Evolutionary conservation across 139 green algal genomes (phyloP).

Genomic region (Gonium pectorale): DNA sequence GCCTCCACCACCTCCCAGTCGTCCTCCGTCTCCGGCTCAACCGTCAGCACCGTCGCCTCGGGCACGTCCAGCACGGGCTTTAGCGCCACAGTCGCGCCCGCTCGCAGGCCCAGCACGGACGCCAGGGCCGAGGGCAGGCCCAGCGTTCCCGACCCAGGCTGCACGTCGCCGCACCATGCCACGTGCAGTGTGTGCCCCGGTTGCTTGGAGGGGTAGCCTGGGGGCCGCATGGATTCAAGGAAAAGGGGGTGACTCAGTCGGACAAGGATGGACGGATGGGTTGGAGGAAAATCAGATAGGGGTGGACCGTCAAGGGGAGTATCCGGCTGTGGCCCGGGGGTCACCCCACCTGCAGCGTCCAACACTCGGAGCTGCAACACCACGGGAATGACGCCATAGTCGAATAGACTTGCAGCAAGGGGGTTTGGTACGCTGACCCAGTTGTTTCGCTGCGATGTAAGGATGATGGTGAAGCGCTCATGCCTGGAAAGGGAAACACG

Average conservation of each 20-base stretch:
- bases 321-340: too few species aligned
- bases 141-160: background rate
- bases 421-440: constrained; percentile 65
- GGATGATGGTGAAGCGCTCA: constrained; percentile 41
- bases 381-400: constrained; percentile 2
- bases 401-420: constrained; percentile 2
- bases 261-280: background rate
- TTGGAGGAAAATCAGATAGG: background rate
- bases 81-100: background rate
- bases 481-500: constrained; percentile 24
- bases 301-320: background rate
- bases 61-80: constrained; percentile 40
- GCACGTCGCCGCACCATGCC: background rate
- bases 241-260: background rate
- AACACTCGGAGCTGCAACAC: constrained; percentile 40
- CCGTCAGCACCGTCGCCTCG: constrained; percentile 12
- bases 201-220: constrained; percentile 28
- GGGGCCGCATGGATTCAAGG: background rate
- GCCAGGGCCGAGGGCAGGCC: constrained; percentile 42
- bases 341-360: constrained; percentile 22
- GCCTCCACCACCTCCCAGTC: constrained; percentile 92
- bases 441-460: constrained; percentile 56
- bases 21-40: constrained; percentile 51
- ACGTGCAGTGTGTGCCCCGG: constrained; percentile 11
- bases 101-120: constrained; percentile 25